phyloP scores from a whole-genome alignment of 2,329 filamentous ascomycete species.

The Lecanosticta acicola region DNA sequence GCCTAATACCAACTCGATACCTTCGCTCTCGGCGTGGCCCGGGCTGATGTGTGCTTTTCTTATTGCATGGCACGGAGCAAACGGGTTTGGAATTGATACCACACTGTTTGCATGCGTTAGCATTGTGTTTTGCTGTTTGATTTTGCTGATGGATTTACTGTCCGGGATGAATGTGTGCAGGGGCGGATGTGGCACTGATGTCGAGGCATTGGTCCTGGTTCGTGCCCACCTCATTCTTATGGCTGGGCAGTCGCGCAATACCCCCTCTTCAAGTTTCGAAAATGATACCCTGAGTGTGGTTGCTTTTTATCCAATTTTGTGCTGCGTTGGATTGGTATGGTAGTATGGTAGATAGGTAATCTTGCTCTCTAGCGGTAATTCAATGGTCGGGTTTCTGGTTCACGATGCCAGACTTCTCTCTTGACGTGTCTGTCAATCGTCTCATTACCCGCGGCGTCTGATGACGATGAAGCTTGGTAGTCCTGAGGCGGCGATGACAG shows the following conservation, averaged over 20 bases:
- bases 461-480: no score
- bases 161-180: neutral
- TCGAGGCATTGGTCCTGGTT: no score
- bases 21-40: constrained; percentile 11
- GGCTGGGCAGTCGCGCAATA: constrained; percentile 9
- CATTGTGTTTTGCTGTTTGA: constrained; percentile 5
- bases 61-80: constrained; percentile 5
- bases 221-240: neutral
- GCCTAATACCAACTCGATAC: constrained; percentile 20
- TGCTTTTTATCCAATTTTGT: neutral
- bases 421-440: neutral
- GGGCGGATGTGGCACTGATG: no score
- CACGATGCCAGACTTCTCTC: neutral
- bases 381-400: neutral
- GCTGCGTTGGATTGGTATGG: neutral
- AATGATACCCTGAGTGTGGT: constrained; percentile 12
- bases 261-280: constrained; percentile 9
- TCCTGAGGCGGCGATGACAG: no score
- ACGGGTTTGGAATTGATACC: constrained; percentile 13
- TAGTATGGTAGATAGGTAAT: neutral
- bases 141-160: constrained; percentile 9
- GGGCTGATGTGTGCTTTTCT: constrained; percentile 2
- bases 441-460: no score
- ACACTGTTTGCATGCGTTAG: constrained; percentile 10
- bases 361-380: neutral